These are phyloP conservation scores for Agaricus sinodeliciosus DNA, from an alignment of 768 basidiomycete genomes.

Conservation along the genomic window DNA sequence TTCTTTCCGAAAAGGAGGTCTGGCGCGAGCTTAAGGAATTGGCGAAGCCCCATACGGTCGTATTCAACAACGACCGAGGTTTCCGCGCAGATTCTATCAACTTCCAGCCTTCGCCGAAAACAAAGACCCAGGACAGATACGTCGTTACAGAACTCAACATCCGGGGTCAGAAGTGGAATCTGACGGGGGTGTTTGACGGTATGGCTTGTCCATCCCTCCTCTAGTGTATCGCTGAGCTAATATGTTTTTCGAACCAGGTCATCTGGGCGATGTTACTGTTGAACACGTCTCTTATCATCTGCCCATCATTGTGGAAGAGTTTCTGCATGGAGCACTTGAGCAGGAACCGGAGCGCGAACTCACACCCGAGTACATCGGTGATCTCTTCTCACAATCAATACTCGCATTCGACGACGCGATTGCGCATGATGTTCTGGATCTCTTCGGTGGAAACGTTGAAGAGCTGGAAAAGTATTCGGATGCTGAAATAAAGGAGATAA, in stretches of 20 bases:
- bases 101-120: conserved; percentile 54
- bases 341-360: conserved; percentile 31
- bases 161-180: conserved; percentile 50
- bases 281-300: conserved; percentile 63
- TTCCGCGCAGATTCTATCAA: conserved; percentile 49
- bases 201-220: conserved; percentile 18
- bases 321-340: conserved; percentile 38
- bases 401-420: conserved; percentile 61
- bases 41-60: conserved; percentile 38
- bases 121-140: conserved; percentile 58
- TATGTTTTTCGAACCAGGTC: conserved; percentile 33
- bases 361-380: conserved; percentile 45
- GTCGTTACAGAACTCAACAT: conserved; percentile 51
- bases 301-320: conserved; percentile 59
- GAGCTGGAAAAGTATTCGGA: conserved; percentile 46
- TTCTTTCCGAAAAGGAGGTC: conserved; percentile 42
- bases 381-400: conserved; percentile 52
- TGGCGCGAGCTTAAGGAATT: conserved; percentile 45
- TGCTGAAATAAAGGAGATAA: conserved; percentile 46
- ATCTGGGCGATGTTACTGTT: conserved; percentile 64
- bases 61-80: conserved; percentile 10
- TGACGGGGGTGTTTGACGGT: conserved; percentile 71
- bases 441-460: conserved; percentile 51
- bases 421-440: conserved; percentile 54
- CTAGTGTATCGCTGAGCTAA: neutral